These are phyloP conservation scores for Calonectria naviculata DNA, from an alignment of 2,329 filamentous ascomycete species.

Conservation along the genomic window DNA sequence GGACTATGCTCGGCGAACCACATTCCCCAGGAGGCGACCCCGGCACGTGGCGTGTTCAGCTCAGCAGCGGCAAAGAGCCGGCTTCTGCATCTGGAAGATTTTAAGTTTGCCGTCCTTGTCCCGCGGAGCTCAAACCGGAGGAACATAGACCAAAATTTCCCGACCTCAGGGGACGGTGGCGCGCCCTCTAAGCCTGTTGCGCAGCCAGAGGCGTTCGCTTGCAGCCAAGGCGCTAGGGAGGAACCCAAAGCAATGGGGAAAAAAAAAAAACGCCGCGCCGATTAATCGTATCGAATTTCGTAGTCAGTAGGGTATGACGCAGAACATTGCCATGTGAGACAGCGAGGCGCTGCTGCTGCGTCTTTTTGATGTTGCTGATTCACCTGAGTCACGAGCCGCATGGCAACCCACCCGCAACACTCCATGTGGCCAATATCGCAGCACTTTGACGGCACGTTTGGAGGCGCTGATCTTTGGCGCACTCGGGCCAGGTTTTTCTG, in stretches of 20 bases:
- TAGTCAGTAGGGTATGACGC: not conserved
- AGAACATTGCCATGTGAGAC: not conserved
- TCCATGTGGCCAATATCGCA: not conserved
- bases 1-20: too few relatives aligned
- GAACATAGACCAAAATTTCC: not conserved
- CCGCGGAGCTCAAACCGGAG: not conserved
- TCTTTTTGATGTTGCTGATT: not conserved
- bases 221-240: not conserved
- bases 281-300: not conserved
- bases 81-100: not conserved
- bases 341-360: not conserved
- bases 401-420: not conserved
- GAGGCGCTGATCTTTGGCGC: not conserved
- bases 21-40: too few relatives aligned
- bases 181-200: not conserved
- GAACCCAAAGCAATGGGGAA: not conserved
- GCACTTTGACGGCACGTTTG: too few relatives aligned
- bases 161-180: not conserved
- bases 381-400: not conserved
- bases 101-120: not conserved
- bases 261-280: too few relatives aligned
- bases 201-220: not conserved
- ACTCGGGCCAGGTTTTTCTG: not conserved
- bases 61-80: not conserved
- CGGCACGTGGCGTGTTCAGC: not conserved